Conservation (phyloP, 2,329 filamentous ascomycete genomes). For the Aspergillus sp. region DNA sequence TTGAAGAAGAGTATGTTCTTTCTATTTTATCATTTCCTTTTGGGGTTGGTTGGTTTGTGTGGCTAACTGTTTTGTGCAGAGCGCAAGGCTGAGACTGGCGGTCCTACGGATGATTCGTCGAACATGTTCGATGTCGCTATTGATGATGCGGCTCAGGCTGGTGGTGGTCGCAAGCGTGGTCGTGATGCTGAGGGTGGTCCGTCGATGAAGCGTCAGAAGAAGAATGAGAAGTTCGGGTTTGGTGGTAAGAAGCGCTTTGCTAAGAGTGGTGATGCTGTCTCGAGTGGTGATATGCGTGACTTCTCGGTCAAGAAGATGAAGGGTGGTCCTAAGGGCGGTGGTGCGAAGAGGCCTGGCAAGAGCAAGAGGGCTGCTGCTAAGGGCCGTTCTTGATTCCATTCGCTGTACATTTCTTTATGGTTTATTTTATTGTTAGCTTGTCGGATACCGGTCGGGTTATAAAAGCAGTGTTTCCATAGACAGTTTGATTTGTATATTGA, state of each 20-base stretch:
- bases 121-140: slow-evolving; percentile 91
- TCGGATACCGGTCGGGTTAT: slow-evolving; percentile 15
- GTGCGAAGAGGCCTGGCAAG: slow-evolving; percentile 54
- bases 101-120: slow-evolving; percentile 67
- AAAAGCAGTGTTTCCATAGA: slow-evolving; percentile 1
- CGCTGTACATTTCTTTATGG: background rate
- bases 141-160: slow-evolving; percentile 66
- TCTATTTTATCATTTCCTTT: background rate
- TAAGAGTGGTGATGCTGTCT: slow-evolving; percentile 88
- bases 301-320: slow-evolving; percentile 91
- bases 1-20: slow-evolving; percentile 84
- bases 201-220: slow-evolving; percentile 78
- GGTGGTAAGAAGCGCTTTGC: slow-evolving; percentile 90
- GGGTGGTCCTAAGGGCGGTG: slow-evolving; percentile 47
- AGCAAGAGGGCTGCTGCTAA: slow-evolving; percentile 46
- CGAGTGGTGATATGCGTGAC: slow-evolving; percentile 74
- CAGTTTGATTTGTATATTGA: slow-evolving; percentile 1
- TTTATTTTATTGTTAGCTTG: slow-evolving; percentile 7
- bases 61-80: slow-evolving; percentile 55
- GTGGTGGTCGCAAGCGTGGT: slow-evolving; percentile 45
- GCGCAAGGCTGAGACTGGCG: slow-evolving; percentile 68
- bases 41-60: background rate
- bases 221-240: slow-evolving; percentile 91
- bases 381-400: slow-evolving; percentile 23
- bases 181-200: slow-evolving; percentile 47